Evolutionary conservation across 106 monocot genomes (phyloP), one percentile per base, ranked within the genome.

Genomic region (Acorus calamus): DNA sequence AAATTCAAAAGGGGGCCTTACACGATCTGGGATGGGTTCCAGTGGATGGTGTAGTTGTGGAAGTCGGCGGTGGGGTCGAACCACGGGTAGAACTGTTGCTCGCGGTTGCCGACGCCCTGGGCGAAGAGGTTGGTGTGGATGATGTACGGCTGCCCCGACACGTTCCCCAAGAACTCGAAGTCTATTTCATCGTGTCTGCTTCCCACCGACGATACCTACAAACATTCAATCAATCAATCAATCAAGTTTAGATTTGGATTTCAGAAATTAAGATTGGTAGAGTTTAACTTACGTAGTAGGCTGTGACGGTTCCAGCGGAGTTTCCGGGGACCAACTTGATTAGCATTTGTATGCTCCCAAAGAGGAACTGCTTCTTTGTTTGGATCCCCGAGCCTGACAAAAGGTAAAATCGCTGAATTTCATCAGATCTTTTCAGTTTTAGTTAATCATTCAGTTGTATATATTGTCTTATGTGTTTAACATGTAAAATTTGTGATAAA

Each of bases 11-110:
- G 28, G 28, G 28, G 28, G 28, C 28, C 80, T 56, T 76, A 86
- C 86, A 79, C 86, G 60, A 89, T 82, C 11, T 77, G 74, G 57
- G 62, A 76, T 47, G 85, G 81, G 55, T 77, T 85, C 89, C 89
- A 89, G 60, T 79, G 79, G 4, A 89, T 82, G 62, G 89, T 82
- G 71, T 89, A 89, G 81, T 81, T 85, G 74, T 89, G 89, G 73
- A 71, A 85, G 60, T 77, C 84, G 4, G 71, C 50, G 4, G 89
- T 84, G 4, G 89, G 89, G 61, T 89, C 81, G 51, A 89, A 89
- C 89, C 89, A 89, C 1, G 81, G 84, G 54, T 77, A 76, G 81
- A 84, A 81, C 53, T 84, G 84, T 70, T 81, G 71, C 73, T 89
- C 84, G 51, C 74, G 81, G 67, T 74, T 70, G 3, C 89, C 89